Evolutionary conservation across 1,284 basidiomycete species (phyloP), one percentile per base, ranked within the genome.

Genomic region (Sphagnurus paluster): DNA sequence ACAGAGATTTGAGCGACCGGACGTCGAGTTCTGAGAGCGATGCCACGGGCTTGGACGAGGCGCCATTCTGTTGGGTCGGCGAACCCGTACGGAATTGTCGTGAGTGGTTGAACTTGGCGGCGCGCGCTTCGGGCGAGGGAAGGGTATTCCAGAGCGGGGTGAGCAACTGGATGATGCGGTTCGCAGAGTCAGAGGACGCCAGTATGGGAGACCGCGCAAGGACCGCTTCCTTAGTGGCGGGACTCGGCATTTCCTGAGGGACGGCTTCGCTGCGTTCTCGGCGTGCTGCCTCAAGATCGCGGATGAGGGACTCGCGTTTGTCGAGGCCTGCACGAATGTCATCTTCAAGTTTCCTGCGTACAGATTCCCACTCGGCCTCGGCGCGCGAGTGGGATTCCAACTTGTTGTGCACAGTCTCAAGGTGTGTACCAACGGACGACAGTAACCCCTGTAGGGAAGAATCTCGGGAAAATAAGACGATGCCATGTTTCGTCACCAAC

Each of bases 21-120:
- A 91, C 82, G 58, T 91, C 89, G 57, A 89, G 74, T 44, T 91
- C 87, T 17, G 87, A 87, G 19, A 91, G 71, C 1, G 87, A 90
- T 30, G 67, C 65, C 13, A 68, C 61, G 5, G 64, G 34, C 36
- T 63, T 57, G 24, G 60, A 60, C 4, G 78, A 66, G 42, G 70
- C 69, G 30, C 65, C 64, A 4, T 47, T 52, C 14, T 48, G 49
- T 13, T 30, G 19, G 69, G 70, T 66, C 0, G 68, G 68, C 2
- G 72, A 71, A 14, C 73, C 74, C 1, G 77, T 68, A 25, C 79
- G 74, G 58, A 80, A 76, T 40, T 72, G 63, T 24, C 76, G 72
- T 23, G 65, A 67, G 49, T 57, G 56, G 11, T 74, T 72, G 45
- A 90, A 77, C 54, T 84, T 87, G 41, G 79, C 69, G 2, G 80